Conservation (phyloP, 2,329 filamentous ascomycete species). For the Calonectria montana region DNA sequence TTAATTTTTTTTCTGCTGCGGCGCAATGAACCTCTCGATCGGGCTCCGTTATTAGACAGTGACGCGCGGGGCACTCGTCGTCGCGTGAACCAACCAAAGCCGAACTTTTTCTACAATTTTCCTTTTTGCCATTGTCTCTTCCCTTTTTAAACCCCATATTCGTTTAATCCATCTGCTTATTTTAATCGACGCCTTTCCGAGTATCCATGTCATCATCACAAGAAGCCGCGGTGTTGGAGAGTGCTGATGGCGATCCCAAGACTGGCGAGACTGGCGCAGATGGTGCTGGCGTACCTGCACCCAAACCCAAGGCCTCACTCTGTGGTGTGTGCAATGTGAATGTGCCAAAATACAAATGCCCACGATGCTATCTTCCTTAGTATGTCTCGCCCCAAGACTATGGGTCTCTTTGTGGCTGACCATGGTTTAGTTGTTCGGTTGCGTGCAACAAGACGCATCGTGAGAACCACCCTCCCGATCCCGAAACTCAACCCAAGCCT, state of each 20-base stretch:
- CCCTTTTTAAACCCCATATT: neutral
- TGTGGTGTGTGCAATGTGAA: conserved; percentile 66
- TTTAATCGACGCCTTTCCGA: neutral
- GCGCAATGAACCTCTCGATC: neutral
- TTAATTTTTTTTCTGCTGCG: neutral
- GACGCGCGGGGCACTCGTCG: conserved; percentile 31
- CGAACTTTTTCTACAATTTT: neutral
- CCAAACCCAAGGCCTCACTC: conserved; percentile 31
- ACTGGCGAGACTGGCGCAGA: neutral
- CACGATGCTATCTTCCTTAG: conserved; percentile 69
- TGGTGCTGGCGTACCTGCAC: conserved; percentile 6
- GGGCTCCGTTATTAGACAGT: conserved; percentile 19
- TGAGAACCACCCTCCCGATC: conserved; percentile 59
- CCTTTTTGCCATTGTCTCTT: neutral
- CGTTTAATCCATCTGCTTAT: neutral
- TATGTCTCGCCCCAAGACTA: conserved; percentile 49
- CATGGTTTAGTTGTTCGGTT: conserved; percentile 65
- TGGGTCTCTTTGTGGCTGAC: neutral
- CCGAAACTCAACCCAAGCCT: conserved; percentile 43
- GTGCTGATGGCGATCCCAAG: neutral
- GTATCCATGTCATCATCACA: conserved; percentile 31
- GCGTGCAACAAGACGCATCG: conserved; percentile 66
- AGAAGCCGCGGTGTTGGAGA: conserved; percentile 1
- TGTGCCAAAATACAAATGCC: conserved; percentile 71
- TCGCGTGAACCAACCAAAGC: neutral